These are phyloP conservation scores for Myriosclerotinia curreyana DNA, from an alignment of 2,329 filamentous ascomycete species.

Conservation along the genomic window DNA sequence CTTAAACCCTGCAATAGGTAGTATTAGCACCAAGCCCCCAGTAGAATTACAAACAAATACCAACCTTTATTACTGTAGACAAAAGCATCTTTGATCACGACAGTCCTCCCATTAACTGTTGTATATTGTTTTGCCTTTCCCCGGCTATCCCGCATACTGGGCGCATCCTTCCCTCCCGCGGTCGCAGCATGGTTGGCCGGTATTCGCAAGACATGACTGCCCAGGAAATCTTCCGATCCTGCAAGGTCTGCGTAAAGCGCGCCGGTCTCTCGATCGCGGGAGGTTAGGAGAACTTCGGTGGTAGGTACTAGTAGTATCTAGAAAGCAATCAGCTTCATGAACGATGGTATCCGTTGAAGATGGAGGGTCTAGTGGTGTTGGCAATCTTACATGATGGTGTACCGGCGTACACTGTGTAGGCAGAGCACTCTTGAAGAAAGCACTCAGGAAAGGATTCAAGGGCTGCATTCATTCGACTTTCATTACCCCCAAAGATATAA, in stretches of 20 bases:
- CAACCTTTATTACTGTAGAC: slow-evolving; percentile 95
- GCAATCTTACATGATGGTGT: slow-evolving; percentile 69
- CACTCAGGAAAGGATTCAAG: slow-evolving; percentile 96
- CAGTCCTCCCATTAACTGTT: slow-evolving; percentile 86
- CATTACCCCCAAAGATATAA: slow-evolving; percentile 33
- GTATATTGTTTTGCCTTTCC: slow-evolving; percentile 93
- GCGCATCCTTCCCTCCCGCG: slow-evolving; percentile 55
- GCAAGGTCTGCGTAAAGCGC: slow-evolving; percentile 75
- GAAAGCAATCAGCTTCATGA: slow-evolving; percentile 25
- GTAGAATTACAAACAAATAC: slow-evolving; percentile 28
- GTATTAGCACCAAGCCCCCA: slow-evolving; percentile 22
- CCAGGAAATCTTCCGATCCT: slow-evolving; percentile 88
- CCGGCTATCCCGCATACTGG: slow-evolving; percentile 77
- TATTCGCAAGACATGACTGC: slow-evolving; percentile 92
- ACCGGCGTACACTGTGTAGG: slow-evolving; percentile 86
- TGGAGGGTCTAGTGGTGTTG: not conserved
- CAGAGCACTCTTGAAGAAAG: slow-evolving; percentile 97
- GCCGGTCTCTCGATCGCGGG: slow-evolving; percentile 82
- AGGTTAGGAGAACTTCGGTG: slow-evolving; percentile 85
- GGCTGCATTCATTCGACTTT: slow-evolving; percentile 79
- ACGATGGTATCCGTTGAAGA: slow-evolving; percentile 20
- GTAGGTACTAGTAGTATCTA: slow-evolving; percentile 86
- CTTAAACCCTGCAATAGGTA: slow-evolving; percentile 71
- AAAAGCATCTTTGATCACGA: slow-evolving; percentile 89
- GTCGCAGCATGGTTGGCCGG: slow-evolving; percentile 53